Percentiles rank a stretch among this genome's conserved stretches.
Conservation (phyloP, 1,284 basidiomycete genomes). For the Cystobasidium sp. region DNA sequence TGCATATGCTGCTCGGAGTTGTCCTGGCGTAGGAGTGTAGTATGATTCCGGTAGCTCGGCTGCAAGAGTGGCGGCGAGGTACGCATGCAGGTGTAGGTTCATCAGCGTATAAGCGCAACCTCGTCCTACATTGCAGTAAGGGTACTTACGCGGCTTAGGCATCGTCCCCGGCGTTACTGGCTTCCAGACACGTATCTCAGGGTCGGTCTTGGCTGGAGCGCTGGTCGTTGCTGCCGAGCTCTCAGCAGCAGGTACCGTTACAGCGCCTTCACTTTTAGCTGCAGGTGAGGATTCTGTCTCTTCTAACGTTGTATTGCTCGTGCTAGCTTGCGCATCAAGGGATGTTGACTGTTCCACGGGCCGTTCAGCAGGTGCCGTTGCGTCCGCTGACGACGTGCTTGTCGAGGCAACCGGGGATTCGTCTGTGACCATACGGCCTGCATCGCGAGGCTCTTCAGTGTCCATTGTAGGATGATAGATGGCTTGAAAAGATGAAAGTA, state of each 20-base stretch:
- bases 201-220: constrained; percentile 6
- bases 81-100: neutral
- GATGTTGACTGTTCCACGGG: neutral
- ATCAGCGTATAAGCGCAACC: neutral
- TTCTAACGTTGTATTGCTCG: constrained; percentile 6
- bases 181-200: constrained; percentile 14
- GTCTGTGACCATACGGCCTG: neutral
- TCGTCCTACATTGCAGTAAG: neutral
- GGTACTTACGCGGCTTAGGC: constrained; percentile 15
- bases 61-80: neutral
- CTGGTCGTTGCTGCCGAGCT: constrained; percentile 2
- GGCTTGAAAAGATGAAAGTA: too few relatives aligned
- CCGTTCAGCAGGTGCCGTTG: neutral
- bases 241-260: neutral
- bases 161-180: constrained; percentile 10
- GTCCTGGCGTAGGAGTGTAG: constrained; percentile 74
- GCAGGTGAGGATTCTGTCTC: neutral
- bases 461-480: neutral
- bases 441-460: neutral
- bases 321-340: neutral
- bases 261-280: neutral
- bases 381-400: constrained; percentile 5
- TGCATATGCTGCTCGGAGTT: constrained; percentile 70
- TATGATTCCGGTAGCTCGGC: constrained; percentile 68
- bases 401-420: neutral